These are phyloP conservation scores for Cardamine resedifolia DNA, from an alignment of 345 rosid species.

Conservation along the genomic window DNA sequence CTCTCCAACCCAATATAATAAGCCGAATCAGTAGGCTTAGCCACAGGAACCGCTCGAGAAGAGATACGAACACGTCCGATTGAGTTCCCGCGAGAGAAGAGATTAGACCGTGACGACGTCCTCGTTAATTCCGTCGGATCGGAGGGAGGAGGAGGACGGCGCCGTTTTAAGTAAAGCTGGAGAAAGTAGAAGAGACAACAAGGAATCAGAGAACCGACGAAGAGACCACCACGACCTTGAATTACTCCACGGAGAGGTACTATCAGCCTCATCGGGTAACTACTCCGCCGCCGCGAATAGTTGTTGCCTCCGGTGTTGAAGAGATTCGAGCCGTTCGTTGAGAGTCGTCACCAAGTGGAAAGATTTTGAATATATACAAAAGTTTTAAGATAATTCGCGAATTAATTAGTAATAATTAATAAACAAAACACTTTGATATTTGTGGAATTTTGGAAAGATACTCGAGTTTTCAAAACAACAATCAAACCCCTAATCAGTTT, in stretches of 20 bases:
- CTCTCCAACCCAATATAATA: constrained; percentile 71
- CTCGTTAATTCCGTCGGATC: constrained; percentile 52
- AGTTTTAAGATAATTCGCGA: background rate
- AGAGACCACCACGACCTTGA: constrained; percentile 81
- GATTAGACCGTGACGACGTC: constrained; percentile 54
- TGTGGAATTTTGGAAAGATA: background rate
- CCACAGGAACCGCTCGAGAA: constrained; percentile 52
- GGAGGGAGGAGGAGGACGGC: constrained; percentile 57
- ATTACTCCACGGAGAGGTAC: constrained; percentile 82
- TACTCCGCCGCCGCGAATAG: background rate
- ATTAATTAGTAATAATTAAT: background rate
- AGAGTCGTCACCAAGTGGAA: background rate
- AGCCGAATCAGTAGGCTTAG: constrained; percentile 60
- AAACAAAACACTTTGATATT: background rate
- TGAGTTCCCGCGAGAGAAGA: constrained; percentile 51
- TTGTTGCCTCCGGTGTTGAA: constrained; percentile 11
- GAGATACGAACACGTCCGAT: constrained; percentile 62
- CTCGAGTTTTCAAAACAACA: background rate
- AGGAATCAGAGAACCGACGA: constrained; percentile 80
- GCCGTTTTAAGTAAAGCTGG: constrained; percentile 68
- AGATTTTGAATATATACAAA: background rate
- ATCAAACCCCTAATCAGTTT: background rate
- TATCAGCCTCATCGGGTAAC: constrained; percentile 64
- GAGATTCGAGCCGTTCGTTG: constrained; percentile 32
- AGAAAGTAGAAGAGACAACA: constrained; percentile 82